Percentiles rank a stretch among this genome's conserved stretches.
phyloP scores from a whole-genome alignment of 306 rosid genomes.

The Phaseolus lunatus region DNA sequence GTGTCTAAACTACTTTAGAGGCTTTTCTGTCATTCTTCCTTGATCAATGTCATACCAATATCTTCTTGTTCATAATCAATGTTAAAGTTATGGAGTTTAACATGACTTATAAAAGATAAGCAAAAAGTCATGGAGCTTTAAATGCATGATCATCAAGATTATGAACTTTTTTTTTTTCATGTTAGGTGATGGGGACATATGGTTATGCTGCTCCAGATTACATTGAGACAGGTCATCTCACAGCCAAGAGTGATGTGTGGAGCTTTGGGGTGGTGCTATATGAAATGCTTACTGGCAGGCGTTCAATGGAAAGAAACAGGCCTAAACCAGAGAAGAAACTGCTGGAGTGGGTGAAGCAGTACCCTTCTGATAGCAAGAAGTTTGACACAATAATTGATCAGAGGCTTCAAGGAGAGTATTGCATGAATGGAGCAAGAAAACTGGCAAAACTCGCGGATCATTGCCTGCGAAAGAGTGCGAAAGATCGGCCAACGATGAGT shows the following conservation, averaged over 20 bases:
- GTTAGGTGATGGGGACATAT: constrained; percentile 82
- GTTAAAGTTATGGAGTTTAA: not conserved
- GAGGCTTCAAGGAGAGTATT: constrained; percentile 63
- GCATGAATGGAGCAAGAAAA: constrained; percentile 54
- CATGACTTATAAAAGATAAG: not conserved
- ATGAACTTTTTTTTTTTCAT: too few relatives aligned
- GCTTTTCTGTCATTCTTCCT: not conserved
- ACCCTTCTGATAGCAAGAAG: constrained; percentile 64
- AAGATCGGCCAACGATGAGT: constrained; percentile 77
- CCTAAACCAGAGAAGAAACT: constrained; percentile 78
- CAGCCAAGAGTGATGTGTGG: constrained; percentile 92
- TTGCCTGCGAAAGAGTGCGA: constrained; percentile 71
- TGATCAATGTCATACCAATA: not conserved
- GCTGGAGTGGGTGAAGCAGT: constrained; percentile 84
- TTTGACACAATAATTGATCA: constrained; percentile 70
- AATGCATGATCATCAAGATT: not conserved
- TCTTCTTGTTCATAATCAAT: not conserved
- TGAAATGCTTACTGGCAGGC: constrained; percentile 83
- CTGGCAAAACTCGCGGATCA: constrained; percentile 67
- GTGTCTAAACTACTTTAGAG: not conserved
- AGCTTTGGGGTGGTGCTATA: constrained; percentile 82
- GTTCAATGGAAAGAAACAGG: constrained; percentile 70
- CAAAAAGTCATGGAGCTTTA: not conserved
- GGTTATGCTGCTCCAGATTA: constrained; percentile 97
- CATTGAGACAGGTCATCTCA: constrained; percentile 86